Base-by-base conservation (phyloP, 768 basidiomycete species). In the Trametes gibbosa region DNA sequence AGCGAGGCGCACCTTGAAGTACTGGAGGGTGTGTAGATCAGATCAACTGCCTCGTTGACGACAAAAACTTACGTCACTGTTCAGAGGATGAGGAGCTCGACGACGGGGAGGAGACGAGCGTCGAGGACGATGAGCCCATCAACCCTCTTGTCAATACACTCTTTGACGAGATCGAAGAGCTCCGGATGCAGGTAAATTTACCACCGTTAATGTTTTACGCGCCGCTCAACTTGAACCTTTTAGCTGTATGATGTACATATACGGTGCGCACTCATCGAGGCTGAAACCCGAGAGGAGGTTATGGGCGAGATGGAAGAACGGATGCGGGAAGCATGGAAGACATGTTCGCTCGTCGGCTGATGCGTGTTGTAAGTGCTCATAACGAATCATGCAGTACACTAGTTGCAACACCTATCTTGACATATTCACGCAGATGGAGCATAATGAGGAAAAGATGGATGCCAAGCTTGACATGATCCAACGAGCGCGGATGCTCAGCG, bases 401-500 rank as follows among this genome's bases (percentile, higher is more conserved):
- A 34, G 14, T 17, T 37, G 47, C 39, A n/a, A n/a, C n/a, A n/a
- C n/a, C n/a, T n/a, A n/a, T 14, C 6, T 17, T 16, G 3, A 23
- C 25, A 12, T 5, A 21, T 27, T 51, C 48, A 3, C 66, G 47
- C 16, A 97, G 92, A 79, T 91, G 50, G 85, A 89, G 65, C 84
- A 84, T 62, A 87, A 90, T 60, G 93, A 96, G 63, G 75, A 83
- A 67, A 95, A 93, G 70, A 94, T 88, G 58, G 93, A 97, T 66
- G 89, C 88, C 5, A 97, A 98, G 76, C 92, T 98, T 55, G 95
- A 98, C 69, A 89, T 98, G 84, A 73, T 97, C 55, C 90, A 94
- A 55, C 84, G 87, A 57, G 84, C 90, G 50, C 90, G 85, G 5
- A 71, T 86, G 61, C 81, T 89, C 63, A 81, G 79, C 21, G 82